Evolutionary conservation across 2,329 filamentous ascomycete genomes (phyloP), one percentile per base, ranked within the genome.

Genomic region (Fusarium metavorans): DNA sequence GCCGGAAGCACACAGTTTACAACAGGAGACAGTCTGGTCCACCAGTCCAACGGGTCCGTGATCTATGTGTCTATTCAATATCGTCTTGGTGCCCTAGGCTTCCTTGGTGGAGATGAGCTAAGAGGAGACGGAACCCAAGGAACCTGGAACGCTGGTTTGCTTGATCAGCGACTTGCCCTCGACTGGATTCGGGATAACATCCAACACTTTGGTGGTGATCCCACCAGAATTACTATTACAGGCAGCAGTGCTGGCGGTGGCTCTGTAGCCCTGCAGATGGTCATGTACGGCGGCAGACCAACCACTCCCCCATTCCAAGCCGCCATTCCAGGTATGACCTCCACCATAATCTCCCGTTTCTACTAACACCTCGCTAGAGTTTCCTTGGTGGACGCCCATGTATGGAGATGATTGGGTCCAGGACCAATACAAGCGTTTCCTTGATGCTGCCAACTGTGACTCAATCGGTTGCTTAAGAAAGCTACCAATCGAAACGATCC

Each of bases 131-230:
- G 65, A 41, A 41, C 39, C 9, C 39, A 48, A 25, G 43, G 43
- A 27, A 58, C 61, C 23, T 34, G 27, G 14, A 68, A 65, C 41
- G 60, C 41, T 34, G 61, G 66, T 4, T 59, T 68, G 9, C 48
- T 68, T 3, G 67, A 69, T 32, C 63, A 69, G 30, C 54, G 67
- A 20, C 27, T 32, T 27, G 67, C n/a, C 1, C 54, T 69, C 5
- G 45, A 69, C 32, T 69, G 67, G 66, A n/a, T 69, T 30, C 56
- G 37, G 11, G 35, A 66, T 2, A 69, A 66, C 25, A 66, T 69
- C 37, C n/a, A 48, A 2, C 25, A 69, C 16, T 66, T 69, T 27
- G 62, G 67, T 2, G 67, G 67, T 10, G 62, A 69, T 20, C 62
- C 52, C 16, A 35, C n/a, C 14, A 60, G 35, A 25, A 37, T 69